Base-by-base conservation (phyloP, 495 filamentous ascomycete species). In the Aspergillus mulundensis region DNA sequence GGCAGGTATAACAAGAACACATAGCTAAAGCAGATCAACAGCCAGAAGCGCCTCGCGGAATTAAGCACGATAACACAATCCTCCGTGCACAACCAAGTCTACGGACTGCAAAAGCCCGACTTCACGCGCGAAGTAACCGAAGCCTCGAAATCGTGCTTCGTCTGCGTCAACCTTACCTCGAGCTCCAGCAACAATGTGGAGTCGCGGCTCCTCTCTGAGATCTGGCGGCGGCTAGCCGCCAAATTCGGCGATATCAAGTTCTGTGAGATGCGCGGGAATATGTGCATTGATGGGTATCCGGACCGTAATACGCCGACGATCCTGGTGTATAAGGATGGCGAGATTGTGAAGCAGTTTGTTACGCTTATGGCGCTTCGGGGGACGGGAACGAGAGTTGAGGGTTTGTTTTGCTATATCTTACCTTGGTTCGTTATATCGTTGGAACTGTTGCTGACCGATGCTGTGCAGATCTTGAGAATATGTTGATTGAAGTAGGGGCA, bases 271-370 rank as follows among this genome's bases (percentile, higher is more conserved):
- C 80, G 85, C 61, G 94, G 84, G 2, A 86, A 91, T 65, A 85
- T 95, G 81, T 96, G 94, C 54, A 96, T 99, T 63, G 94, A 97
- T 72, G 87, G 87, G 19, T 99, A 97, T 68, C 94, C 94, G 15
- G 95, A 97, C 66, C 80, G 80, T 50, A 97, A 97, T 65, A 95
- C 90, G 46, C 94, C 94, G 8, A 99, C 94, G 7, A 92, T 99
- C 28, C 71, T 99, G 53, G 82, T 95, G 0, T 99, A 97, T 65
- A 84, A 84, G 64, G 88, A 96, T 60, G 91, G 90, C 18, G 91
- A 97, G 71, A 95, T 99, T 50, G 81, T 83, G 64, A 90, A 81
- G 69, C 93, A 97, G 69, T 69, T 95, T 56, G 84, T 99, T 6
- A 96, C 90, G 19, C 76, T 99, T 59, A 82, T 81, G 62, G 89